phyloP scores from a whole-genome alignment of 1,139 yeast species.

The Saccharomyces hybrid region DNA sequence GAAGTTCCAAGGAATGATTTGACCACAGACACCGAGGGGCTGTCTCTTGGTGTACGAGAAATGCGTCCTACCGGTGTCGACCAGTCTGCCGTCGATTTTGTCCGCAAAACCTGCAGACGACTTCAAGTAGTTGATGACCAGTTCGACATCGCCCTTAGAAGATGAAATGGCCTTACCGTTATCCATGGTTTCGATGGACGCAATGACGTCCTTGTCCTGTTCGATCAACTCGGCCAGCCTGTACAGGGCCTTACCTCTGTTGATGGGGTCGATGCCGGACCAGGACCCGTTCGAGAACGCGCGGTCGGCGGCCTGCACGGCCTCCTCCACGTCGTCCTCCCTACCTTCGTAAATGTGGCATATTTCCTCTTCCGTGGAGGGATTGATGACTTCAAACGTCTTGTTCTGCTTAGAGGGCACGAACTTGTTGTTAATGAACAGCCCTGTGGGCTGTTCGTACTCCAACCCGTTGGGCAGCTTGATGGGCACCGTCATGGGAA shows the following conservation, averaged over 20 bases:
- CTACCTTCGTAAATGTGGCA: conserved; percentile 38
- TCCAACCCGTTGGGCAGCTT: conserved; percentile 46
- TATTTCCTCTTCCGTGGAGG: conserved; percentile 40
- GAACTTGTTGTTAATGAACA: conserved; percentile 39
- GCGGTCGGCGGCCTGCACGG: conserved; percentile 37
- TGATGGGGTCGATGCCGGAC: conserved; percentile 35
- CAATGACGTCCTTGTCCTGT: conserved; percentile 44
- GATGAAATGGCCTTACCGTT: conserved; percentile 58
- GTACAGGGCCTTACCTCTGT: conserved; percentile 44
- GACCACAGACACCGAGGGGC: conserved; percentile 59
- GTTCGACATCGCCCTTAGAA: conserved; percentile 46
- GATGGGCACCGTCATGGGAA: conserved; percentile 33
- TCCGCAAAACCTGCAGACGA: conserved; percentile 71
- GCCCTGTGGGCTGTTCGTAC: conserved; percentile 45
- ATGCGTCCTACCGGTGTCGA: conserved; percentile 46
- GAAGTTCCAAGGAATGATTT: conserved; percentile 61
- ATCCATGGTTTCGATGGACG: conserved; percentile 66
- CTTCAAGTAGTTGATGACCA: conserved; percentile 48
- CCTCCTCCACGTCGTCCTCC: conserved; percentile 38
- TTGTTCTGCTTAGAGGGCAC: conserved; percentile 35
- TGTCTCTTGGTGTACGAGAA: conserved; percentile 43
- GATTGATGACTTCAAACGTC: conserved; percentile 38
- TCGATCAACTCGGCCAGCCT: conserved; percentile 54
- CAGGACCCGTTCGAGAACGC: conserved; percentile 36
- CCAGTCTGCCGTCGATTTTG: conserved; percentile 53